phyloP scores from a whole-genome alignment of 2,329 filamentous ascomycete species.

The Simplicillium aogashimaense region DNA sequence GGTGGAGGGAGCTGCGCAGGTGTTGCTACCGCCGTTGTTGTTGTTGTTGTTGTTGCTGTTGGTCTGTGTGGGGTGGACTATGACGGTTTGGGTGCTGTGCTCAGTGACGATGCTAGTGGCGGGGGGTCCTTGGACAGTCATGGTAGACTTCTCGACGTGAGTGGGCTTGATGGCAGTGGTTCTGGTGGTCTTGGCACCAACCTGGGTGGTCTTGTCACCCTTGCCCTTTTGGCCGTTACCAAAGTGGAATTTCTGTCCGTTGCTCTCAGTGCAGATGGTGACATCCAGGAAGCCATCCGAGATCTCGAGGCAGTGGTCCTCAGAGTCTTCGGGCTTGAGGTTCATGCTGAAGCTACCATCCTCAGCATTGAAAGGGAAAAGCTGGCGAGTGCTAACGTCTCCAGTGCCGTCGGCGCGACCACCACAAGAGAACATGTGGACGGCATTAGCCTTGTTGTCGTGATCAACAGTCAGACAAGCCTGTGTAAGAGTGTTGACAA shows the following conservation, averaged over 20 bases:
- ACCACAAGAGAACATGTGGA: constrained; percentile 48
- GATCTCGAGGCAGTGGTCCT: constrained; percentile 29
- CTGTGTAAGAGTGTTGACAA: constrained; percentile 47
- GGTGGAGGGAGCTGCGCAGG: neutral
- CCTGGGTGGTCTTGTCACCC: neutral
- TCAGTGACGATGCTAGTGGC: too few species aligned
- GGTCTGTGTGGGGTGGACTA: too few species aligned
- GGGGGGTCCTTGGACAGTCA: too few species aligned
- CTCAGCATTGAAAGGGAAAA: constrained; percentile 31
- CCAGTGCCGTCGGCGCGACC: constrained; percentile 45
- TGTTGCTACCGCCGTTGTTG: neutral
- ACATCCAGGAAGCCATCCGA: constrained; percentile 32
- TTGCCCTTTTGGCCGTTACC: neutral
- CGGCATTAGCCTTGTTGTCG: constrained; percentile 40
- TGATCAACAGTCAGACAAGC: constrained; percentile 50
- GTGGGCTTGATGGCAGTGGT: too few species aligned
- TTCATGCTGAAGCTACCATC: constrained; percentile 29
- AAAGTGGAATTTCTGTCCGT: constrained; percentile 13
- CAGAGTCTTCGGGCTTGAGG: constrained; percentile 34
- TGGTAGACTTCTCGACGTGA: too few species aligned
- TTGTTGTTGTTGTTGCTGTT: neutral
- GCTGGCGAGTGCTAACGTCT: constrained; percentile 38
- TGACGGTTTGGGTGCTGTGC: too few species aligned
- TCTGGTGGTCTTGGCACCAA: too few species aligned
- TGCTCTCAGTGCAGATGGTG: constrained; percentile 27